A percentile compares a stretch with the other conserved stretches of the same genome.
phyloP scores from a whole-genome alignment of 78 protist genomes.

The Emiliania huxleyi region DNA sequence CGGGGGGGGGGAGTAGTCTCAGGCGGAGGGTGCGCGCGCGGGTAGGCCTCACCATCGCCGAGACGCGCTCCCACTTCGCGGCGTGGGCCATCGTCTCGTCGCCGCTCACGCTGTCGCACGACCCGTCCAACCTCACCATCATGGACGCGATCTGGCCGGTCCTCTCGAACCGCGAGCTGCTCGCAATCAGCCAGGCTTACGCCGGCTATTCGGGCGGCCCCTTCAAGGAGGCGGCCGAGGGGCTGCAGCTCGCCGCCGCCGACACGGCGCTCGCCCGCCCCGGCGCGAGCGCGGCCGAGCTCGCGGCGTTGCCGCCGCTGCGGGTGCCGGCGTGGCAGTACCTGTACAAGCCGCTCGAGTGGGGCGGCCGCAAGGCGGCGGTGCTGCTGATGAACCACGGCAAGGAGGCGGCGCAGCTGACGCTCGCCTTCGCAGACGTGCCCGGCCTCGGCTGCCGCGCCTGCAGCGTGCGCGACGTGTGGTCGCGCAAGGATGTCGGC shows the following conservation, averaged over 20 bases:
- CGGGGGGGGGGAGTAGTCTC: background rate
- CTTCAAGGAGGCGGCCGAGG: background rate
- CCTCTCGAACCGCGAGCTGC: conserved; percentile 41
- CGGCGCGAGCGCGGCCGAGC: background rate
- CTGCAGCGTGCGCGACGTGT: background rate
- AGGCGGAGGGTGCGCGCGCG: background rate
- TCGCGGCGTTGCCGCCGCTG: background rate
- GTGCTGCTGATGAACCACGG: conserved; percentile 31
- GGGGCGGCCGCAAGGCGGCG: background rate
- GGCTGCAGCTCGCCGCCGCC: background rate
- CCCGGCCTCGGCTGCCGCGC: background rate
- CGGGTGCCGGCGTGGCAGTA: background rate
- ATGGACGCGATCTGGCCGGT: conserved; percentile 42
- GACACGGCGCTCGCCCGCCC: background rate
- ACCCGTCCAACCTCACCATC: conserved; percentile 9
- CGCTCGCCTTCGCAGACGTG: background rate
- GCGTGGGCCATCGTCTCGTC: conserved; percentile 65
- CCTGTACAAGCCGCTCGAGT: conserved; percentile 3
- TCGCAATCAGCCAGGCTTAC: conserved; percentile 49
- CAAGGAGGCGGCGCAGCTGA: background rate
- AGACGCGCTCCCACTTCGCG: conserved; percentile 57
- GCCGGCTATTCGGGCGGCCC: conserved; percentile 48
- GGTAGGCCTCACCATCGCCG: conserved; percentile 17
- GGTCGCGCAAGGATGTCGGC: too few species aligned
- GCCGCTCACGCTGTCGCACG: conserved; percentile 55